A percentile compares a stretch with the other conserved stretches of the same genome.
These are phyloP conservation scores for Fusarium sp. DNA, from an alignment of 2,329 filamentous ascomycete genomes.

Conservation along the genomic window DNA sequence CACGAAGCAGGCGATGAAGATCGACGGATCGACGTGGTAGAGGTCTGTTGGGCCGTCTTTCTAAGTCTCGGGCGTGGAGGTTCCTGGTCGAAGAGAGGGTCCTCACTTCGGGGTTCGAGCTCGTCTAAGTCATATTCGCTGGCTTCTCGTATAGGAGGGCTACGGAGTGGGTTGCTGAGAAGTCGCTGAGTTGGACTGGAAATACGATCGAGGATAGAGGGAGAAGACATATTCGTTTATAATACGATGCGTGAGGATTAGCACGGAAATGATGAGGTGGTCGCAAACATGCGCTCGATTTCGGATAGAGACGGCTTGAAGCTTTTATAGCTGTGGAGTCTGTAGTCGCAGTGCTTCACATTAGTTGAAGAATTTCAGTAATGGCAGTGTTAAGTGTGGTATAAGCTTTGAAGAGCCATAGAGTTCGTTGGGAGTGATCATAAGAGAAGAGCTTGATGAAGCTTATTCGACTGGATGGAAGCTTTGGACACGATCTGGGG, in stretches of 20 bases:
- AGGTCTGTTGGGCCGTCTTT: conserved; percentile 16
- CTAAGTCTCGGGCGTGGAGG: conserved; percentile 35
- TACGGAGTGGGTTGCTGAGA: conserved; percentile 43
- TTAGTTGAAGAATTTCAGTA: background rate
- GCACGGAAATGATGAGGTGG: background rate
- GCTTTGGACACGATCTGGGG: conserved; percentile 27
- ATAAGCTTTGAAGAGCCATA: background rate
- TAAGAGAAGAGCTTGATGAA: conserved; percentile 9
- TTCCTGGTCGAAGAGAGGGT: conserved; percentile 36
- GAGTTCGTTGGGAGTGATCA: background rate
- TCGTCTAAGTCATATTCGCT: conserved; percentile 52
- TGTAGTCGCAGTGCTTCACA: background rate
- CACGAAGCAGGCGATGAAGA: conserved; percentile 29
- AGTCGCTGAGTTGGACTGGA: conserved; percentile 37
- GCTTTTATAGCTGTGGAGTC: background rate
- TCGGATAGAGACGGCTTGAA: conserved; percentile 15
- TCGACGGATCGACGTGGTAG: conserved; percentile 7
- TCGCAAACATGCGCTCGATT: conserved; percentile 17
- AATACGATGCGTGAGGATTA: background rate
- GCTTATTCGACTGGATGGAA: conserved; percentile 1
- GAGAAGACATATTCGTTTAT: conserved; percentile 40
- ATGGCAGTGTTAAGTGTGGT: too few relatives aligned
- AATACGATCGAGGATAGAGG: conserved; percentile 43
- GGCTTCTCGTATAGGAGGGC: conserved; percentile 35
- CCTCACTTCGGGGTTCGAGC: conserved; percentile 50